Evolutionary conservation across 148 eudicot genomes (phyloP).

Genomic region (Amaranthus palmeri): DNA sequence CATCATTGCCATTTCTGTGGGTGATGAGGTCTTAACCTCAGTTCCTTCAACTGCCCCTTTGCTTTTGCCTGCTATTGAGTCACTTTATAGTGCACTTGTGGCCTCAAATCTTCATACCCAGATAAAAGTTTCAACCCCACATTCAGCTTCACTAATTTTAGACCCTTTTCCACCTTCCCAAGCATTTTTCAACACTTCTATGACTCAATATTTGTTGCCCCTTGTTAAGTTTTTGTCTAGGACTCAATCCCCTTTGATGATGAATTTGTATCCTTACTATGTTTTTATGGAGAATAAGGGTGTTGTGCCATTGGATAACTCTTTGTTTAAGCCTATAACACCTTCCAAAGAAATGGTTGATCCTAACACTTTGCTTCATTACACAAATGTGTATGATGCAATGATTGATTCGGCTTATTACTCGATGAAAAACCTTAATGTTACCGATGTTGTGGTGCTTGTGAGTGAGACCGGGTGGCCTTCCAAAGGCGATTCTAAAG

Average conservation of each 20-base stretch:
- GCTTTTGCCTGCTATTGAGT: slow-evolving; percentile 73
- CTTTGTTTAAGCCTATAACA: slow-evolving; percentile 79
- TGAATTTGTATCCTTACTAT: slow-evolving; percentile 92
- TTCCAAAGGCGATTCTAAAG: slow-evolving; percentile 76
- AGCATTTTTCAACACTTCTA: slow-evolving; percentile 73
- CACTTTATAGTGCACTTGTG: slow-evolving; percentile 65
- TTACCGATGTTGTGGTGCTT: slow-evolving; percentile 62
- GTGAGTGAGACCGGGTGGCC: slow-evolving; percentile 98
- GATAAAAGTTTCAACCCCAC: slow-evolving; percentile 78
- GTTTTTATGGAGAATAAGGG: slow-evolving; percentile 93
- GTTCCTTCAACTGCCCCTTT: slow-evolving; percentile 61
- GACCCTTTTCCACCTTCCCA: slow-evolving; percentile 97
- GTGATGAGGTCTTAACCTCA: slow-evolving; percentile 82
- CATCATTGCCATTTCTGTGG: slow-evolving; percentile 73
- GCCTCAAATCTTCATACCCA: slow-evolving; percentile 57
- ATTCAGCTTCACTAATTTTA: slow-evolving; percentile 60
- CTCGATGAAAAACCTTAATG: slow-evolving; percentile 78
- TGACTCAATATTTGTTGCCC: slow-evolving; percentile 45
- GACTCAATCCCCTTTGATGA: slow-evolving; percentile 77
- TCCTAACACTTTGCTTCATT: slow-evolving; percentile 84
- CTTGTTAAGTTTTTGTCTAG: slow-evolving; percentile 66
- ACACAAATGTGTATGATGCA: slow-evolving; percentile 87
- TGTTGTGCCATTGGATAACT: slow-evolving; percentile 79
- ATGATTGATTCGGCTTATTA: slow-evolving; percentile 86
- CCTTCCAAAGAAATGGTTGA: slow-evolving; percentile 98